Base-by-base conservation (phyloP, 768 basidiomycete genomes). In the Kwoniella sp. region DNA sequence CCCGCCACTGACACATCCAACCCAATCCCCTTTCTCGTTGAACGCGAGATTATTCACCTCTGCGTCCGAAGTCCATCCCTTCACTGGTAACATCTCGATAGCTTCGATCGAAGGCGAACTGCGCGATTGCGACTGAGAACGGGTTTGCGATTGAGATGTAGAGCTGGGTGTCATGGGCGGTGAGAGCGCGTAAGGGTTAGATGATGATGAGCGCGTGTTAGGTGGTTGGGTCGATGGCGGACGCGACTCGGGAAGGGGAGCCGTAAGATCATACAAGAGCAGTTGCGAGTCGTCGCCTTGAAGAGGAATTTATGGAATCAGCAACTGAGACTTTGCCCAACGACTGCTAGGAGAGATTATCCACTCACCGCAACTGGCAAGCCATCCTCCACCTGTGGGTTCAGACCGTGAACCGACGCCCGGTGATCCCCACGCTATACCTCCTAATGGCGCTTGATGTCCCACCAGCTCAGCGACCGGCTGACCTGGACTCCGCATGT, bases 401-500 rank as follows among this genome's bases (percentile, higher is more conserved):
- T 50, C 62, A 20, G 59, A 38, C 31, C 58, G 38, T 4, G 55
- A 56, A 0, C 51, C 55, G 59, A 62, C 66, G 26, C 77, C 75
- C 13, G 86, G 86, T 2, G 89, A 86, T 29, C 93, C 90, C 95
- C 95, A 98, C 7, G 90, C 91, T 54, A 97, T 85, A 1, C 90
- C 90, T 72, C 93, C 93, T 52, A 97, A 86, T 63, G 88, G 86
- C 29, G 86, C 87, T 59, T 87, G 86, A 77, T 98, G 95, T 20
- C 86, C 93, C 68, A 87, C 86, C 22, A 97, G 83, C 80, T 98
- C 94, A 75, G 93, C 89, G 20, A 97, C 93, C 0, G 96, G 93
- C 67, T 91, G 88, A 1, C 96, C 96, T 1, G 96, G 96, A 81
- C 89, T 91, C 58, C 96, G 87, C 91, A 97, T 97, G 75, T 99